These are phyloP conservation scores for Gracilaria domingensis DNA, from an alignment of 23 red algal species.

Conservation along the genomic window DNA sequence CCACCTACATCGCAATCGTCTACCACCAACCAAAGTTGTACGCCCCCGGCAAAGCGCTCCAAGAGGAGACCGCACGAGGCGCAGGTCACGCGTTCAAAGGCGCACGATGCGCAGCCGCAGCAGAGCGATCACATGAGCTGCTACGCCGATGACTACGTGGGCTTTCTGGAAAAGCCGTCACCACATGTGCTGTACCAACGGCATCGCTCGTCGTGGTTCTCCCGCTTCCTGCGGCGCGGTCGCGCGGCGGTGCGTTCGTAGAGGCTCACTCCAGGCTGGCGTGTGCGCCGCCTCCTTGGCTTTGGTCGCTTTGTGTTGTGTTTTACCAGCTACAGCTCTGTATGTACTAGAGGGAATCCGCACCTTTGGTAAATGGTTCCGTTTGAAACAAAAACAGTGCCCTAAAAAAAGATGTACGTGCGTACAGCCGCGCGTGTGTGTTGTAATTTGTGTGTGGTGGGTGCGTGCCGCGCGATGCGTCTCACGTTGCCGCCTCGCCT, in stretches of 20 bases:
- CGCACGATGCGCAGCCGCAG: too few species aligned
- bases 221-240: slow-evolving; percentile 14
- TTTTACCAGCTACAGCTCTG: too few species aligned
- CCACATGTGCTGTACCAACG: background rate
- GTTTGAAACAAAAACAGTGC: background rate
- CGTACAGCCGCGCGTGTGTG: slow-evolving; percentile 10
- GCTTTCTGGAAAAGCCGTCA: background rate
- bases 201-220: slow-evolving; percentile 5
- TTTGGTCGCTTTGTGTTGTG: too few species aligned
- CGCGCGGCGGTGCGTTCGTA: background rate
- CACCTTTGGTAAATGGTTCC: too few species aligned
- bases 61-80: background rate
- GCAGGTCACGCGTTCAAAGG: background rate
- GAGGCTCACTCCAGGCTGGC: too few species aligned
- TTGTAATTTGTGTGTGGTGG: too few species aligned
- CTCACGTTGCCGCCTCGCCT: background rate
- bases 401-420: too few species aligned
- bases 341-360: too few species aligned
- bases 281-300: too few species aligned
- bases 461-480: background rate
- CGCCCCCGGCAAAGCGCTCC: background rate
- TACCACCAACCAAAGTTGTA: background rate
- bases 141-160: slow-evolving; percentile 29
- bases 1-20: too few species aligned
- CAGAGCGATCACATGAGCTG: background rate